phyloP scores from a whole-genome alignment of 805 yeast genomes.

The Saturnispora saitoi region DNA sequence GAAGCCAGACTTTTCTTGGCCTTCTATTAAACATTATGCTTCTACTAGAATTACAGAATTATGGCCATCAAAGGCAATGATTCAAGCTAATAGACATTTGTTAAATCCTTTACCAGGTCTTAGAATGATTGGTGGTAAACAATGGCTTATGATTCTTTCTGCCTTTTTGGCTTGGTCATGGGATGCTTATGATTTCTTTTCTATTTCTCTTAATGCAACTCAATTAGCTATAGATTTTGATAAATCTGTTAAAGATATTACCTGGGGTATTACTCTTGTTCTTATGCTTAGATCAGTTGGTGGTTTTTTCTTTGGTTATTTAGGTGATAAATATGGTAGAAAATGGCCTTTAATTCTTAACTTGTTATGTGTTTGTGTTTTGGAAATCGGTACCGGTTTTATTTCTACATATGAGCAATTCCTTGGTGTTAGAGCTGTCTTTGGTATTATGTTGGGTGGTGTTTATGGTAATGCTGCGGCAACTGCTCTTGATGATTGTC shows the following conservation, averaged over 20 bases:
- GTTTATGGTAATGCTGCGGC: conserved; percentile 47
- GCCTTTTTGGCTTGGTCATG: conserved; percentile 56
- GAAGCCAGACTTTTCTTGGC: conserved; percentile 26
- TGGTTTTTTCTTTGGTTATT: conserved; percentile 49
- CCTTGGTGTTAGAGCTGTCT: conserved; percentile 52
- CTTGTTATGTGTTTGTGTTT: conserved; percentile 36
- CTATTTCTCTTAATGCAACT: conserved; percentile 44
- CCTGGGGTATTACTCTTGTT: conserved; percentile 63
- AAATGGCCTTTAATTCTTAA: conserved; percentile 48
- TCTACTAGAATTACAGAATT: conserved; percentile 42
- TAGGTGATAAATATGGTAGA: conserved; percentile 55
- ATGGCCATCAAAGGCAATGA: conserved; percentile 36
- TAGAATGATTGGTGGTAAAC: conserved; percentile 36
- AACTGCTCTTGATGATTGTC: conserved; percentile 46
- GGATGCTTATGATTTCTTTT: conserved; percentile 59
- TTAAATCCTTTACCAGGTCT: conserved; percentile 61
- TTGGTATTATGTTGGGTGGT: conserved; percentile 55
- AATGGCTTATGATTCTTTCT: conserved; percentile 47
- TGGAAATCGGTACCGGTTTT: conserved; percentile 60
- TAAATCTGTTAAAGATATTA: conserved; percentile 39
- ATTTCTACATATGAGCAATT: conserved; percentile 48
- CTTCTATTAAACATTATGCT: conserved; percentile 30
- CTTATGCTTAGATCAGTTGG: conserved; percentile 64
- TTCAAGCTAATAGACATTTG: conserved; percentile 30
- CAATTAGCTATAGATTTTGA: conserved; percentile 39